These are phyloP conservation scores for Flaveria robusta DNA, from an alignment of 129 eudicot genomes.

Conservation along the genomic window DNA sequence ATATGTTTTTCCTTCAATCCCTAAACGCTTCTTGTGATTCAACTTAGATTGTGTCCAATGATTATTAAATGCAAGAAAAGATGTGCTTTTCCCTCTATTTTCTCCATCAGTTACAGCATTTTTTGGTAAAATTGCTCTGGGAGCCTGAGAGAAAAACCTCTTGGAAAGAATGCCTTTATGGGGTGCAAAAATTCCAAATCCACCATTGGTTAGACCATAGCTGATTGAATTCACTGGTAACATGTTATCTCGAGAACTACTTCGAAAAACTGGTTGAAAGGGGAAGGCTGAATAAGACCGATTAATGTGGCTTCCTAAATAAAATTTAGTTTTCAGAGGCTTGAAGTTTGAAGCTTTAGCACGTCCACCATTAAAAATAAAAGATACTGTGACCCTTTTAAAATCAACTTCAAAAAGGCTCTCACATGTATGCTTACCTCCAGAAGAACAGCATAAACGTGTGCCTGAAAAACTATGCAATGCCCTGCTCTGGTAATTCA, in stretches of 20 bases:
- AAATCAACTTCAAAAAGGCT: slow-evolving; percentile 33
- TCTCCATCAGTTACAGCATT: slow-evolving; percentile 35
- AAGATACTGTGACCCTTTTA: slow-evolving; percentile 37
- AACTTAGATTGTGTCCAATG: slow-evolving; percentile 45
- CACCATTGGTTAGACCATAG: slow-evolving; percentile 38
- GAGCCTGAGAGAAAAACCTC: slow-evolving; percentile 48
- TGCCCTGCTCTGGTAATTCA: slow-evolving; percentile 60
- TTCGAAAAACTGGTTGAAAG: slow-evolving; percentile 34
- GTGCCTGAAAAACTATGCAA: slow-evolving; percentile 44
- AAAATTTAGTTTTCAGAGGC: slow-evolving; percentile 25
- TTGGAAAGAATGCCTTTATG: slow-evolving; percentile 28
- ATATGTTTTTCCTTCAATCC: slow-evolving; percentile 24
- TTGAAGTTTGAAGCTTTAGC: slow-evolving; percentile 33
- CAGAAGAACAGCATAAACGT: slow-evolving; percentile 35
- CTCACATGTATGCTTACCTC: slow-evolving; percentile 37
- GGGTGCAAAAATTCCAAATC: slow-evolving; percentile 34
- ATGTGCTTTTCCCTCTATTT: slow-evolving; percentile 20
- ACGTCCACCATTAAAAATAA: slow-evolving; percentile 18
- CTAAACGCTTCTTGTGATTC: slow-evolving; percentile 38
- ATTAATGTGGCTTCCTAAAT: slow-evolving; percentile 29
- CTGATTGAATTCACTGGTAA: slow-evolving; percentile 29
- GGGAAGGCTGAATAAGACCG: slow-evolving; percentile 35
- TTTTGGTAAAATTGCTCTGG: slow-evolving; percentile 40
- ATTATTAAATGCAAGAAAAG: slow-evolving; percentile 36
- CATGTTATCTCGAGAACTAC: slow-evolving; percentile 32